Base-by-base conservation (phyloP, 306 rosid species). In the Quercus mongolica region DNA sequence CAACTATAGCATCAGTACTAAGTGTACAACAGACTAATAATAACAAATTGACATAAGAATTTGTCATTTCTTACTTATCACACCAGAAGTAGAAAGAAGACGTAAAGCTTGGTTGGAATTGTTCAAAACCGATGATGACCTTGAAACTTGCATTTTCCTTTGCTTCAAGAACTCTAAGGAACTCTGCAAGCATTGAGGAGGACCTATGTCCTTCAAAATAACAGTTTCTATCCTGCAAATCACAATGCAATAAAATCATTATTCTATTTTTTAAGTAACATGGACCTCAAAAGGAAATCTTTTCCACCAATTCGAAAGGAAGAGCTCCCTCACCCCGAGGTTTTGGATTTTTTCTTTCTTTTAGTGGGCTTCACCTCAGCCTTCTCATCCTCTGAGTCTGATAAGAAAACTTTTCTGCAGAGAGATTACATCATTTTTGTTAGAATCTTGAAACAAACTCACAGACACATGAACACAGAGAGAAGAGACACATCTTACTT, bases 81-180 rank as follows among this genome's bases (percentile, higher is more conserved):
- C 54, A 68, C 98, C 95, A 0, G 98, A 87, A 17, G 76, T 30
- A 69, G 95, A 82, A 56, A 95, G 92, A 18, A 90, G 83, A 68
- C 98, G 96, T 63, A 93, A 83, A 21, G 99, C 97, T 85, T 81
- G 89, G 85, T 87, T 91, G 73, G 96, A 81, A 88, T 95, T 93
- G 79, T 85, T 87, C 86, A 95, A 87, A 82, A 91, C 96, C 30
- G 97, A 70, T 59, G 88, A 70, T 4, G 99, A 95, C 84, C 99
- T 92, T 10, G 83, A 49, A 75, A 95, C 88, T 12, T 86, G 83
- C 92, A 82, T 85, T 86, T 91, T 90, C 81, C 90, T 89, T 62
- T 86, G 78, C 83, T 89, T 89, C 88, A 95, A 91, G 92, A 95
- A 95, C 17, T 87, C 92, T 74, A 93, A 73, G 72, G 99, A 92